These are phyloP conservation scores for Solanum chilense DNA, from an alignment of 257 asterid genomes.

Conservation along the genomic window DNA sequence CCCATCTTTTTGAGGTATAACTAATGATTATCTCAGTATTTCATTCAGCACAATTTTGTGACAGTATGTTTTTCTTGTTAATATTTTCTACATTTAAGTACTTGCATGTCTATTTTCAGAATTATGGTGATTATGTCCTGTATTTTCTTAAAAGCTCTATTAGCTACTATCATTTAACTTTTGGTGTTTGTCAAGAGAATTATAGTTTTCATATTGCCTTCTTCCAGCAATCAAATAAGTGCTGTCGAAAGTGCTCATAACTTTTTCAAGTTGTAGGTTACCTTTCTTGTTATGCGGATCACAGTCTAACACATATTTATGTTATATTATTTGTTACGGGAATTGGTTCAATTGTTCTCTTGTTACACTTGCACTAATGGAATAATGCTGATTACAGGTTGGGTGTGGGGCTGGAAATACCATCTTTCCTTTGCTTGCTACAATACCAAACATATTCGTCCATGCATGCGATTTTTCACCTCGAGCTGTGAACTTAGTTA, in stretches of 20 bases:
- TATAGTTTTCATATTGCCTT: background rate
- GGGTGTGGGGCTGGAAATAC: conserved; percentile 99
- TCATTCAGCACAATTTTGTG: background rate
- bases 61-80: background rate
- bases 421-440: conserved; percentile 69
- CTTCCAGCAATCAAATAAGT: background rate
- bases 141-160: background rate
- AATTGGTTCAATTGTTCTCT: background rate
- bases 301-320: background rate
- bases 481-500: conserved; percentile 84
- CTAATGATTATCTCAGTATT: background rate
- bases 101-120: background rate
- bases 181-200: background rate
- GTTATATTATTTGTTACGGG: background rate
- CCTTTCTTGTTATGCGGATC: background rate
- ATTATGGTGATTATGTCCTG: background rate
- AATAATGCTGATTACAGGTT: conserved; percentile 39
- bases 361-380: background rate
- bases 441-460: conserved; percentile 51
- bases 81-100: background rate
- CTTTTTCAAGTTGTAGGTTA: background rate
- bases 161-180: background rate
- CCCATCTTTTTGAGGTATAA: background rate
- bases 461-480: conserved; percentile 98
- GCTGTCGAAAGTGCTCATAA: background rate